Base-by-base conservation (phyloP, 2,329 filamentous ascomycete genomes). In the Capronia americana region DNA sequence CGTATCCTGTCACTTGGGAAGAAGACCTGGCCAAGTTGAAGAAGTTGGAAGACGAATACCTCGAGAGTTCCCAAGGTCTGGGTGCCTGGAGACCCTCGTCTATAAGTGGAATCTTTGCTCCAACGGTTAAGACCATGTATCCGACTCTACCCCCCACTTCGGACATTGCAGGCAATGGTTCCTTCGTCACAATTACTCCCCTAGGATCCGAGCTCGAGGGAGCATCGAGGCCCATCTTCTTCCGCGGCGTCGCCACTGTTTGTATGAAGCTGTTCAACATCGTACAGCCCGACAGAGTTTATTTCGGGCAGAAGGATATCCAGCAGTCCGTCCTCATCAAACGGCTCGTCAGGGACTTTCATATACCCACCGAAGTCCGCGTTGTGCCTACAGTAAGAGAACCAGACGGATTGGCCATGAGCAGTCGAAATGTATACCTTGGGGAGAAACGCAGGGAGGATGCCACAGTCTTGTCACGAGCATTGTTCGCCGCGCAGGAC, bases 231-330 rank as follows among this genome's bases (percentile, higher is more conserved):
- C 95, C 95, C 2, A 96, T 96, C 51, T 99, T 99, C 79, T 99
- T 99, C 80, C 86, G 95, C 57, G 95, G 95, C 46, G 95, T 99
- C 38, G 93, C 95, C 23, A 99, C 95, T 1, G 90, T 99, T 1
- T 97, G 93, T 81, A 95, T 94, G 87, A 99, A 96, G 80, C 81
- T 96, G 14, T 94, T 96, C 80, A 93, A 93, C 74, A 91, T 93
- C 62, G 88, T 92, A 54, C 84, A 87, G 70, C 90, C 92, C 3
- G 90, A 93, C 64, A 86, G 86, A 53, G 92, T 92, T 4, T 95
- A 97, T 80, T 97, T 99, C 81, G 95, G 95, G 3, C 95, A 98
- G 79, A 99, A 99, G 81, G 95, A 99, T 77, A 88, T 97, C 23
- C 95, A 99, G 82, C 95, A 99, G 80, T 96, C 93, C 0, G 91